These are phyloP conservation scores for Sarocladium brachiariae DNA, from an alignment of 2,329 filamentous ascomycete species.

Conservation along the genomic window DNA sequence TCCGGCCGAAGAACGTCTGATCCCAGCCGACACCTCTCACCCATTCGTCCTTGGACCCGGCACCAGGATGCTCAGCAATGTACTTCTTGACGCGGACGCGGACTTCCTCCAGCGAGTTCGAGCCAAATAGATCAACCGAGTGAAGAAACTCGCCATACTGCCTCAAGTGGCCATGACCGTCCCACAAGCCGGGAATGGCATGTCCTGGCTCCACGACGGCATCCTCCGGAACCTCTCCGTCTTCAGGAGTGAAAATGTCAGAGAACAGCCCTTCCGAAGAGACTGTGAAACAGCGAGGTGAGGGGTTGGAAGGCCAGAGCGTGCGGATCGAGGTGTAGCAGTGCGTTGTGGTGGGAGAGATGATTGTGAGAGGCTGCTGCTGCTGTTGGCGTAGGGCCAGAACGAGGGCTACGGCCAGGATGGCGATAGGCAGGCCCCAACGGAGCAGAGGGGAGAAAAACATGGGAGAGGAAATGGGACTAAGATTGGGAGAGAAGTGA, in stretches of 20 bases:
- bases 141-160: conserved; percentile 62
- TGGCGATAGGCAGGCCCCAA: conserved; percentile 23
- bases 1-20: conserved; percentile 55
- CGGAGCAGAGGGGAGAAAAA: conserved; percentile 15
- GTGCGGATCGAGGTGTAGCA: conserved; percentile 36
- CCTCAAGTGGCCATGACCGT: conserved; percentile 62
- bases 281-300: conserved; percentile 50
- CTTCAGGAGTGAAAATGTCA: conserved; percentile 31
- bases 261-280: conserved; percentile 40
- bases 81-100: conserved; percentile 45
- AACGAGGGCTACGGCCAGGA: conserved; percentile 24
- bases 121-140: conserved; percentile 57
- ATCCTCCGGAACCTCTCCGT: conserved; percentile 21
- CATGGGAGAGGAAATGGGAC: neutral
- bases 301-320: conserved; percentile 26
- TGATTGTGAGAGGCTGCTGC: conserved; percentile 14
- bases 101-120: conserved; percentile 48
- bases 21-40: conserved; percentile 65
- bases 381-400: conserved; percentile 20
- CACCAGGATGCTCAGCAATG: conserved; percentile 38
- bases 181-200: conserved; percentile 62
- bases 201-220: conserved; percentile 33
- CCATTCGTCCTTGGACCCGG: conserved; percentile 52
- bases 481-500: neutral
- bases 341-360: conserved; percentile 22